Conservation (phyloP, 164 flowering plant genomes). For the Tetracentron sinense region DNA sequence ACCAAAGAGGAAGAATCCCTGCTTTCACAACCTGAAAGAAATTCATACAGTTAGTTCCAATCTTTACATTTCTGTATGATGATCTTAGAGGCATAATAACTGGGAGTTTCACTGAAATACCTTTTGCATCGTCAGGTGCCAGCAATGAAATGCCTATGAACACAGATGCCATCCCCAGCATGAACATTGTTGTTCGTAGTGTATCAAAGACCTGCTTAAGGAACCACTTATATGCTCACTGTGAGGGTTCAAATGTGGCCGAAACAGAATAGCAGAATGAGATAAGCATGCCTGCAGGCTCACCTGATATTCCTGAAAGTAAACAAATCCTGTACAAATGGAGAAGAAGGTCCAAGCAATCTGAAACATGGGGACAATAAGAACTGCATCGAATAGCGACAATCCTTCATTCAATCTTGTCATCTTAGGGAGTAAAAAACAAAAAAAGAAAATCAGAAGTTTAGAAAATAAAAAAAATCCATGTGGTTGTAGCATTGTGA, state of each 20-base stretch:
- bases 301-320: slow-evolving; percentile 98
- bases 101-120: slow-evolving; percentile 29
- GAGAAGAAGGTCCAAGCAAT: slow-evolving; percentile 98
- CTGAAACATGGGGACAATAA: slow-evolving; percentile 98
- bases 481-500: not conserved
- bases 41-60: slow-evolving; percentile 4
- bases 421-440: slow-evolving; percentile 57
- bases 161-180: slow-evolving; percentile 80
- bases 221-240: slow-evolving; percentile 1
- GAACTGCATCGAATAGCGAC: slow-evolving; percentile 88
- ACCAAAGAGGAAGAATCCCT: slow-evolving; percentile 54
- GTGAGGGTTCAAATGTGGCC: not conserved
- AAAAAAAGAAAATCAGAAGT: slow-evolving; percentile 10
- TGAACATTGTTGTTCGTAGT: slow-evolving; percentile 80
- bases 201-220: slow-evolving; percentile 74
- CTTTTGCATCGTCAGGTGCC: slow-evolving; percentile 93
- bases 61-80: not conserved
- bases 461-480: not conserved
- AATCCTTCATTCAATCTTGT: slow-evolving; percentile 93
- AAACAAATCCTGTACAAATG: slow-evolving; percentile 92
- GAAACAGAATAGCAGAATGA: slow-evolving; percentile 6
- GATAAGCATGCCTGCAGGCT: slow-evolving; percentile 2
- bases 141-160: slow-evolving; percentile 89
- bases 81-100: not conserved
- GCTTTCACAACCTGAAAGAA: slow-evolving; percentile 57